Percentiles rank a stretch among this genome's conserved stretches.
Conservation (phyloP, 1,284 basidiomycete species). For the Boletellus sp. region DNA sequence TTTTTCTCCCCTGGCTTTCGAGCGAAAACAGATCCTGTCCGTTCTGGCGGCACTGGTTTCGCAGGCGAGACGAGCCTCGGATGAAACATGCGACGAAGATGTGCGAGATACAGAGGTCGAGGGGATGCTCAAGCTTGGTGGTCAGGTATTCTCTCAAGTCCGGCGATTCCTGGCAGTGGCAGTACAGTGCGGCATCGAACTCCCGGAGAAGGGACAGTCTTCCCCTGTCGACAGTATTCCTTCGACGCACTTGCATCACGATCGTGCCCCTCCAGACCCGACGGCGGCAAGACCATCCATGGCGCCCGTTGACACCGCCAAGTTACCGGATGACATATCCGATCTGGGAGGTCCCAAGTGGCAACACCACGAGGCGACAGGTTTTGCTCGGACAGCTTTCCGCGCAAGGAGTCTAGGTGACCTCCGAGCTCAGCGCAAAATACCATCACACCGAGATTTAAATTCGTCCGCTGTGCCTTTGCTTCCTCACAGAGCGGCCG, state of each 20-base stretch:
- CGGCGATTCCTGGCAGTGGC: slow-evolving; percentile 70
- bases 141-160: slow-evolving; percentile 71
- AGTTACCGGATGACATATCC: slow-evolving; percentile 12
- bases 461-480: slow-evolving; percentile 33
- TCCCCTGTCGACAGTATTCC: slow-evolving; percentile 34
- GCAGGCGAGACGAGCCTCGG: slow-evolving; percentile 77
- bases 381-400: slow-evolving; percentile 34
- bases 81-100: slow-evolving; percentile 47
- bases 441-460: slow-evolving; percentile 28
- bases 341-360: slow-evolving; percentile 10
- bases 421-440: slow-evolving; percentile 39
- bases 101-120: slow-evolving; percentile 59
- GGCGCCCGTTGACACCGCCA: slow-evolving; percentile 10
- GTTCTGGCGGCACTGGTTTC: slow-evolving; percentile 83
- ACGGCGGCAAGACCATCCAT: slow-evolving; percentile 13
- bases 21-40: slow-evolving; percentile 81
- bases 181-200: slow-evolving; percentile 73
- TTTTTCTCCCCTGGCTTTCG: slow-evolving; percentile 66
- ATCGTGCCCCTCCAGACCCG: slow-evolving; percentile 15
- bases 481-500: slow-evolving; percentile 31
- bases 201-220: slow-evolving; percentile 54
- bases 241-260: slow-evolving; percentile 30
- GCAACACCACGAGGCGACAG: slow-evolving; percentile 22
- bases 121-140: slow-evolving; percentile 68
- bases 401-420: slow-evolving; percentile 55